Evolutionary conservation across 139 green algal species (phyloP), one percentile per base, ranked within the genome.

Genomic region (Chlorella sp.): DNA sequence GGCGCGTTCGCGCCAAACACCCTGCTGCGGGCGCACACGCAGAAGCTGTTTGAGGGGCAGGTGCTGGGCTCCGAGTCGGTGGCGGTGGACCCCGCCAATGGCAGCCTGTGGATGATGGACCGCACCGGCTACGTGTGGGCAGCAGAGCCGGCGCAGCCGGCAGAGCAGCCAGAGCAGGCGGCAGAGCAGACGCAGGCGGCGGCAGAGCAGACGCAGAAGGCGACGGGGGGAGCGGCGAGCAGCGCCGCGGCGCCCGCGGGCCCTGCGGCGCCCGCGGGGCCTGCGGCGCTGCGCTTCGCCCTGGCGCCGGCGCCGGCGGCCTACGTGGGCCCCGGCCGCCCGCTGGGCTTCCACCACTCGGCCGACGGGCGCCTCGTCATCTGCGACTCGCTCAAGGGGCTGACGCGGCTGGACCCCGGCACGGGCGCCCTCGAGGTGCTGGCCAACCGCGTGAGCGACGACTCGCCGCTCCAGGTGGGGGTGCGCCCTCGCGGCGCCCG

Each of bases 51-150:
- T 56, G 69, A 79, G 21, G 75, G 75, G 3, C 36, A 73, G 8
- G 21, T 85, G 4, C 9, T 67, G 0, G 80, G 75, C 56, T 76
- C 79, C 85, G 83, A 88, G 73, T 72, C 61, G 7, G 74, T 86
- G n/a, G 67, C 81, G 1, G 63, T 86, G 19, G 64, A 38, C 1
- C 60, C 64, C 9, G 62, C n/a, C n/a, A n/a, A 80, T 17, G 79
- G 83, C 46, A 59, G 33, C 1, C 59, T 84, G 45, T 75, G 45
- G 35, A 63, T 86, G 61, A 33, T 79, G 17, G 83, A 88, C 63
- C 82, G 77, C 58, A 84, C 27, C 42, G 80, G 80, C 21, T 60
- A 66, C 11, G 53, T 82, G 40, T 69, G 55, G 36, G n/a, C n/a
- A n/a, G n/a, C n/a, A n/a, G n/a, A n/a, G n/a, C n/a, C n/a, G n/a